Evolutionary conservation across 306 rosid genomes (phyloP), one percentile per base, ranked within the genome.

Genomic region (Psophocarpus tetragonolobus): DNA sequence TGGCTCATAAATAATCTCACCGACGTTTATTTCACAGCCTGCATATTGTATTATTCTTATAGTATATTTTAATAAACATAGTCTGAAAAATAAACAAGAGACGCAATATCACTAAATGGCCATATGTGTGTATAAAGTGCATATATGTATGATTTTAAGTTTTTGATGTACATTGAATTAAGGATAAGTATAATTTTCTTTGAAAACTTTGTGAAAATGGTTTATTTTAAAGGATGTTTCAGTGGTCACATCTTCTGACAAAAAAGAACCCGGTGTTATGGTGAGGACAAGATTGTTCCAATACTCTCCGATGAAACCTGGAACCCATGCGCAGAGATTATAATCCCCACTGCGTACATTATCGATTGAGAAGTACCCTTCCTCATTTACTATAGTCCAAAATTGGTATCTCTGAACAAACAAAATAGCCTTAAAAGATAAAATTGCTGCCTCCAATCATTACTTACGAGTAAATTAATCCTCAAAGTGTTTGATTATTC

Each of bases 371-470:
- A 90, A 94, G 75, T 38, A 60, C 3, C 97, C 98, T 56, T 85
- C 68, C 20, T 85, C 73, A 36, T 90, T 70, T 41, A 89, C 73
- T 64, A 41, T 87, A 4, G 81, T 87, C 98, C 98, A 94, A 74
- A 94, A 94, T 66, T 94, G 98, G 80, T 94, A 92, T 38, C 97
- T 95, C 98, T 94, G 74, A 69, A 38, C 20, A 79, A 66, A 38
- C n/a, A 70, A 2, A 68, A 72, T 41, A 1, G 0, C 6, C 45
- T 66, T 14, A 6, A 11, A 24, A 39, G 57, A 18, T 24, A 65
- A 64, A 41, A 72, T 60, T 67, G 32, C 35, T 50, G 11, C 18
- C 45, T 9, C 7, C 29, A 41, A 45, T 77, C 20, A 63, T 33
- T 6, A 32, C 20, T 63, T 30, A 44, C 47, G 20, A 36, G 8